Conservation (phyloP, 164 flowering plant species). For the Cinnamomum micranthum region DNA sequence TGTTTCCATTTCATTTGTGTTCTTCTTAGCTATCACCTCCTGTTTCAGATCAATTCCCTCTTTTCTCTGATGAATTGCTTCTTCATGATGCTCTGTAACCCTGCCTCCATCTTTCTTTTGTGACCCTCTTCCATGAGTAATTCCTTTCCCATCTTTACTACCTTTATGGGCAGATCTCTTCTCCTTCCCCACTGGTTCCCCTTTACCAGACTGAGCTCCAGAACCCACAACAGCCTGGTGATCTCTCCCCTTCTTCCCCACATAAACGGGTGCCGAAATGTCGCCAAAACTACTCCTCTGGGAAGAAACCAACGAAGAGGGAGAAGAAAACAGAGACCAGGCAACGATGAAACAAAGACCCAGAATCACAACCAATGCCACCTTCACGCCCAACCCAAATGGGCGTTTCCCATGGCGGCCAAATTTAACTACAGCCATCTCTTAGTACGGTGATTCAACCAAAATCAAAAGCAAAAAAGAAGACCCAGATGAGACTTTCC, state of each 20-base stretch:
- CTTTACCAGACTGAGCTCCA: constrained; percentile 7
- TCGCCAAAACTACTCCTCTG: constrained; percentile 75
- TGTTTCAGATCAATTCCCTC: constrained; percentile 15
- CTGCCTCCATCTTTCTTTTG: constrained; percentile 9
- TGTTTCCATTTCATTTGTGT: constrained; percentile 19
- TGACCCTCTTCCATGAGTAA: not conserved
- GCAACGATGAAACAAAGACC: constrained; percentile 73
- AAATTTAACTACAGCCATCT: constrained; percentile 49
- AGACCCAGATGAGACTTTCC: not conserved
- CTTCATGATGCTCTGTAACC: constrained; percentile 22
- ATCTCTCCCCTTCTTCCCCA: constrained; percentile 17
- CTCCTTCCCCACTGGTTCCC: constrained; percentile 17
- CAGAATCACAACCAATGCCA: constrained; percentile 59
- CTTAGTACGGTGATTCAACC: not conserved
- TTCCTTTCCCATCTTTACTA: constrained; percentile 24
- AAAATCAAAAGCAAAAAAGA: not conserved
- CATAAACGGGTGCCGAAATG: constrained; percentile 47
- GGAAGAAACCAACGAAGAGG: constrained; percentile 46
- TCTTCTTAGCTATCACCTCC: constrained; percentile 13
- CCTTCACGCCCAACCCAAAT: constrained; percentile 63
- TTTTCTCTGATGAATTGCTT: constrained; percentile 8
- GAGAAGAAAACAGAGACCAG: constrained; percentile 67
- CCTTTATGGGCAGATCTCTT: constrained; percentile 15
- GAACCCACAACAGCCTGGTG: not conserved
- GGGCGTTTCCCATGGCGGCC: constrained; percentile 65